Evolutionary conservation across 176 grass and related monocot species (phyloP).

Genomic region (Typha latifolia): DNA sequence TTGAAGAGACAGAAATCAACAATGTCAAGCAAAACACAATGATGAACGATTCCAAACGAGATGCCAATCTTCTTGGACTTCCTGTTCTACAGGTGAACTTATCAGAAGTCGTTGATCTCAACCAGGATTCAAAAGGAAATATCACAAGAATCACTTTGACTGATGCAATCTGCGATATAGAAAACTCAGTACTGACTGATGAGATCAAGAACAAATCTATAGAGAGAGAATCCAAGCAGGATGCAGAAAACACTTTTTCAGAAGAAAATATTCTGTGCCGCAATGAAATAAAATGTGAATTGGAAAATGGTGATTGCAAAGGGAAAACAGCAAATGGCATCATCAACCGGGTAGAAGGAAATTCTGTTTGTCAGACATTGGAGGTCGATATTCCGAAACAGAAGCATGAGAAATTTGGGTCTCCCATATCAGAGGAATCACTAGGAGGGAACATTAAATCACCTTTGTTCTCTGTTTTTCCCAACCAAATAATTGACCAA

Average conservation of each 20-base stretch:
- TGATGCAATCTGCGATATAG: conserved; percentile 19
- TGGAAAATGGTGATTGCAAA: conserved; percentile 13
- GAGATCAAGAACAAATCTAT: conserved; percentile 8
- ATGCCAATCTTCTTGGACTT: conserved; percentile 22
- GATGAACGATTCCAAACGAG: not conserved
- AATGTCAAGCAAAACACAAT: conserved; percentile 19
- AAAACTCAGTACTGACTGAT: conserved; percentile 9
- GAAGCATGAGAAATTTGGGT: conserved; percentile 12
- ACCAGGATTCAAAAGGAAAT: conserved; percentile 16
- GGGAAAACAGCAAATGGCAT: conserved; percentile 1
- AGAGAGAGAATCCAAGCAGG: conserved; percentile 13
- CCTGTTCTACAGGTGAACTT: conserved; percentile 42
- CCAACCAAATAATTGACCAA: conserved; percentile 10
- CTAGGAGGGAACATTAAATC: conserved; percentile 1
- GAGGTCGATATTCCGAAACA: not conserved
- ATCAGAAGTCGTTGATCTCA: conserved; percentile 29
- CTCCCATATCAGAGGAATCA: conserved; percentile 17
- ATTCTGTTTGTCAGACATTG: not conserved
- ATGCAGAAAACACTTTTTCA: conserved; percentile 4
- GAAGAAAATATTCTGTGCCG: conserved; percentile 23
- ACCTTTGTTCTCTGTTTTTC: conserved; percentile 13
- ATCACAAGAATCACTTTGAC: conserved; percentile 16
- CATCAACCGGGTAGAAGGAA: not conserved
- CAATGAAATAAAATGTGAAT: conserved; percentile 13
- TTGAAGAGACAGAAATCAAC: conserved; percentile 15